Base-by-base conservation (phyloP, 495 filamentous ascomycete genomes). In the Penicillium goetzii region DNA sequence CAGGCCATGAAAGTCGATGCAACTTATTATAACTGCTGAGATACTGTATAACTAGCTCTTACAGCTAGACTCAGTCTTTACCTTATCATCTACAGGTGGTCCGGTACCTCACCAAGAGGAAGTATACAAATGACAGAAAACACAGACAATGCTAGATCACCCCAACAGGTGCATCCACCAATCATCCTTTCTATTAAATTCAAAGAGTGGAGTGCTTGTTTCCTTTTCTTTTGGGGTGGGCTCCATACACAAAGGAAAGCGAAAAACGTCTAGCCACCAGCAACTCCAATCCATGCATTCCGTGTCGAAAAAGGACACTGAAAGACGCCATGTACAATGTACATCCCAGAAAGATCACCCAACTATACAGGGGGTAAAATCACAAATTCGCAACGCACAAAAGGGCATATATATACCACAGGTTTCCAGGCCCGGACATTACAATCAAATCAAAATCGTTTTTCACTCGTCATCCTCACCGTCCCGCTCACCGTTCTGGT, bases 401-500 rank as follows among this genome's bases (percentile, higher is more conserved):
- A 25, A 58, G 34, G 40, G 60, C 56, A 64, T 28, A 59, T 68
- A 66, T 68, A 52, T 68, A 68, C 62, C 62, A 62, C 53, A 61
- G 51, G 41, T 36, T 19, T 15, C 21, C 25, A 57, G 33, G 19
- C 25, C 28, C 57, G 53, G 63, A 50, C 28, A 55, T 52, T 7
- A 53, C 26, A 47, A 56, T 14, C 15, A 36, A 43, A 12, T 25
- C 32, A 28, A 56, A 63, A 19, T 51, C 41, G 26, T 56, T 25
- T 61, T 65, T 73, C 64, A 77, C 63, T 76, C 72, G 38, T 70
- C 67, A 61, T 76, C 71, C 38, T 57, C 55, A 47, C 74, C 72
- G 55, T 83, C 76, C 8, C 79, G 72, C 19, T 78, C 74, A 43
- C 77, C 71, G 62, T 81, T 80, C 53, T 86, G 77, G 58, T 40